phyloP scores from a whole-genome alignment of 2,329 filamentous ascomycete species.

The Neurospora crassa region DNA sequence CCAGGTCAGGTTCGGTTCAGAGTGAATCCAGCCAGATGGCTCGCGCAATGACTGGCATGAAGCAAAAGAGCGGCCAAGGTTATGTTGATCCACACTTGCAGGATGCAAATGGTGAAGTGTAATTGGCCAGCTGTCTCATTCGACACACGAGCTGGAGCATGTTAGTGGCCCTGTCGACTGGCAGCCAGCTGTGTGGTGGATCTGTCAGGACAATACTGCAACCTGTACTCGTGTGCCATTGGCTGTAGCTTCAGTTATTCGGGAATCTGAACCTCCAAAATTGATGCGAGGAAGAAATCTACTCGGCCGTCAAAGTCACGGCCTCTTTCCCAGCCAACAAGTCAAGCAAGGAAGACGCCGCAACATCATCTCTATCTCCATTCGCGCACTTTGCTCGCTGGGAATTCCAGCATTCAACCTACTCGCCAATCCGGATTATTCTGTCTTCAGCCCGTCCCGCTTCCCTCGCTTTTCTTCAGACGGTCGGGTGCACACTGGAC shows the following conservation, averaged over 20 bases:
- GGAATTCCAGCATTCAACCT: background rate
- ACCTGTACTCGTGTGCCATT: constrained; percentile 2
- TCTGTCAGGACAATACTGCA: constrained; percentile 4
- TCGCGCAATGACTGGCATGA: background rate
- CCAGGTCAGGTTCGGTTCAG: background rate
- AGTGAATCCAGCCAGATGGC: background rate
- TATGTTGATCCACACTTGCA: background rate
- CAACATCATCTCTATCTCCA: background rate
- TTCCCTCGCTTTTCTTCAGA: background rate
- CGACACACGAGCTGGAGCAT: background rate
- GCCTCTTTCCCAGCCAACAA: background rate
- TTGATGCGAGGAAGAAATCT: constrained; percentile 22
- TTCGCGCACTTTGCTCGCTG: background rate
- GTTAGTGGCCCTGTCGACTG: constrained; percentile 8
- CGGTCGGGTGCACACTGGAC: background rate
- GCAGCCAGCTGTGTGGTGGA: constrained; percentile 12
- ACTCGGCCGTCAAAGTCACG: constrained; percentile 6
- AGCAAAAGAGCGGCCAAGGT: background rate
- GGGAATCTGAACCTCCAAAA: constrained; percentile 16
- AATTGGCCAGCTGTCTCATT: background rate
- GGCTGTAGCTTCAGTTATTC: constrained; percentile 17
- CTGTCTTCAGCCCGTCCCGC: background rate
- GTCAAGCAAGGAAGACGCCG: background rate
- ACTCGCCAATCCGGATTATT: background rate
- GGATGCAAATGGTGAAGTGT: background rate